Conservation (phyloP, 257 asterid genomes). For the Schizonepeta tenuifolia region DNA sequence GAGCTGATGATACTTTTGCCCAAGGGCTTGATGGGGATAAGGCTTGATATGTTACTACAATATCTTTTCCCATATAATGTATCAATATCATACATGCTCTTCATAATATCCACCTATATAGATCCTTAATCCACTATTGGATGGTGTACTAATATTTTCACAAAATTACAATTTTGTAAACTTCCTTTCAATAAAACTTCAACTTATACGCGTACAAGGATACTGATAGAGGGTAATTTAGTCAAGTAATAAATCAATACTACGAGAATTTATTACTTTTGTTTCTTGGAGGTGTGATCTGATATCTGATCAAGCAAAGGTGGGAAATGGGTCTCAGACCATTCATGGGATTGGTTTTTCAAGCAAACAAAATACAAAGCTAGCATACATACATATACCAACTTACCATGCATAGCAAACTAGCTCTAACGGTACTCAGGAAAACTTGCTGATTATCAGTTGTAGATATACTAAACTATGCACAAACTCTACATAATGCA, state of each 20-base stretch:
- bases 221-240: not conserved
- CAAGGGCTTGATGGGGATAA: too few species aligned
- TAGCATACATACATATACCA: not conserved
- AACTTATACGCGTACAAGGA: not conserved
- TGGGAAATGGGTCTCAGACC: not conserved
- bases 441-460: not conserved
- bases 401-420: not conserved
- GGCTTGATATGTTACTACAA: not conserved
- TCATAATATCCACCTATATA: too few species aligned
- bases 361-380: not conserved
- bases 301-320: not conserved
- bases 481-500: not conserved
- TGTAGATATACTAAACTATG: not conserved
- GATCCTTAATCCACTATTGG: too few species aligned
- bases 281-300: too few species aligned
- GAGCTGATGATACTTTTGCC: not conserved
- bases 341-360: not conserved
- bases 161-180: too few species aligned
- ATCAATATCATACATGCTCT: not conserved
- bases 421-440: conserved; percentile 1
- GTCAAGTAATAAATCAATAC: not conserved
- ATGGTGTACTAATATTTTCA: too few species aligned
- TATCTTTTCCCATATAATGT: not conserved
- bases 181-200: not conserved
- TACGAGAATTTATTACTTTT: not conserved